phyloP scores from a whole-genome alignment of 2,329 filamentous ascomycete genomes.

The Neonectria neomacrospora region DNA sequence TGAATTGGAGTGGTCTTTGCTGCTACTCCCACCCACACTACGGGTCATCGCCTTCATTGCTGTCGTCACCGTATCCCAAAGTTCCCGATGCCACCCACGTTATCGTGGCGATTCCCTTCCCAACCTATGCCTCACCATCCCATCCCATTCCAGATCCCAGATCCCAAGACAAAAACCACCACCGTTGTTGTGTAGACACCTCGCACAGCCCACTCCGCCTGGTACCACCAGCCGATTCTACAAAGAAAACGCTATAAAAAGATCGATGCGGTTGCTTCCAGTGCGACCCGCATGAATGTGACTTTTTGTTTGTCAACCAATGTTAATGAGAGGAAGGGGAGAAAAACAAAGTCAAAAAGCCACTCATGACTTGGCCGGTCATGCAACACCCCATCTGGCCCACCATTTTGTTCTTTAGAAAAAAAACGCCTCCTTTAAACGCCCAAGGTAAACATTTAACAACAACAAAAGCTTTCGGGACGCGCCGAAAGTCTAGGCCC shows the following conservation, averaged over 20 bases:
- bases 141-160: slow-evolving; percentile 19
- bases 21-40: slow-evolving; percentile 13
- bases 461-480: slow-evolving; percentile 28
- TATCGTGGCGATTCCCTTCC: slow-evolving; percentile 25
- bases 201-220: slow-evolving; percentile 32
- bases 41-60: slow-evolving; percentile 8
- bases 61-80: slow-evolving; percentile 17
- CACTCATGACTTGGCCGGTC: slow-evolving; percentile 26
- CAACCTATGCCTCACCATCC: slow-evolving; percentile 3
- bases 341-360: slow-evolving; percentile 27
- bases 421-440: slow-evolving; percentile 33
- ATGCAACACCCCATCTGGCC: slow-evolving; percentile 31
- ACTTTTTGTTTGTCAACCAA: slow-evolving; percentile 27
- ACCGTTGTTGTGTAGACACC: slow-evolving; percentile 19
- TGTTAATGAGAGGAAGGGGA: slow-evolving; percentile 29
- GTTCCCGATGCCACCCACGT: not conserved
- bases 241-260: slow-evolving; percentile 27
- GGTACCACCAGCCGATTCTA: slow-evolving; percentile 30
- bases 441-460: slow-evolving; percentile 35
- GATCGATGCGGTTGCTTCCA: slow-evolving; percentile 23
- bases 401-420: slow-evolving; percentile 40
- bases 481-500: slow-evolving; percentile 28
- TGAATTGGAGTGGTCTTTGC: slow-evolving; percentile 41
- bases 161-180: slow-evolving; percentile 29
- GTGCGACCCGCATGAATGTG: slow-evolving; percentile 25